Evolutionary conservation across 139 green algal species (phyloP).

Genomic region (Chlorella sorokiniana): DNA sequence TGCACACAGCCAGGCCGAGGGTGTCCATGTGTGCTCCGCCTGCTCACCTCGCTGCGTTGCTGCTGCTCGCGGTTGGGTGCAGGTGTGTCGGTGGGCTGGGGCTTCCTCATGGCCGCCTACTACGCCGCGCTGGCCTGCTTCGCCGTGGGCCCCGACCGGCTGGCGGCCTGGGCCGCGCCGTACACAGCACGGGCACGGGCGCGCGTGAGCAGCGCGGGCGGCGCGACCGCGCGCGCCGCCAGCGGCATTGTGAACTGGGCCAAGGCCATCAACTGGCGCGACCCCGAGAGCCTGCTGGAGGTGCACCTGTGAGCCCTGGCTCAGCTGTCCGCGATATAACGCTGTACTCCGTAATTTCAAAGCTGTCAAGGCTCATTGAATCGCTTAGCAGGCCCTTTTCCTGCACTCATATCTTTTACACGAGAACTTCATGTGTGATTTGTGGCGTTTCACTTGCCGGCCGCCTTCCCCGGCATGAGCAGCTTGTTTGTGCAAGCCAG

Average conservation of each 20-base stretch:
- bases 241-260: not conserved
- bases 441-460: too few relatives aligned
- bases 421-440: too few relatives aligned
- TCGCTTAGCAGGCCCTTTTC: too few relatives aligned
- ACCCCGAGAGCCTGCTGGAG: constrained; percentile 20
- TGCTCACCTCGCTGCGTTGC: too few relatives aligned
- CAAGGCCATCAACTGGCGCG: constrained; percentile 13
- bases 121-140: constrained; percentile 7
- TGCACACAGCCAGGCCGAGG: too few relatives aligned
- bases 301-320: constrained; percentile 12
- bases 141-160: constrained; percentile 1
- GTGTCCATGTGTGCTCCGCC: too few relatives aligned
- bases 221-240: not conserved
- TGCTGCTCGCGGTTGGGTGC: too few relatives aligned
- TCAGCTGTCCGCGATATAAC: not conserved
- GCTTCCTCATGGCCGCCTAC: constrained; percentile 24
- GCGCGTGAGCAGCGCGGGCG: not conserved
- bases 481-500: too few relatives aligned
- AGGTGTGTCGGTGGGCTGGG: constrained; percentile 14
- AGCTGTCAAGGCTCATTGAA: too few relatives aligned
- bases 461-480: too few relatives aligned
- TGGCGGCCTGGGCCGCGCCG: not conserved
- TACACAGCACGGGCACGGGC: not conserved
- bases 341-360: too few relatives aligned
- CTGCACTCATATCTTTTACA: too few relatives aligned